Conservation (phyloP, 2,329 filamentous ascomycete genomes). For the Dothiorella sarmentorum region DNA sequence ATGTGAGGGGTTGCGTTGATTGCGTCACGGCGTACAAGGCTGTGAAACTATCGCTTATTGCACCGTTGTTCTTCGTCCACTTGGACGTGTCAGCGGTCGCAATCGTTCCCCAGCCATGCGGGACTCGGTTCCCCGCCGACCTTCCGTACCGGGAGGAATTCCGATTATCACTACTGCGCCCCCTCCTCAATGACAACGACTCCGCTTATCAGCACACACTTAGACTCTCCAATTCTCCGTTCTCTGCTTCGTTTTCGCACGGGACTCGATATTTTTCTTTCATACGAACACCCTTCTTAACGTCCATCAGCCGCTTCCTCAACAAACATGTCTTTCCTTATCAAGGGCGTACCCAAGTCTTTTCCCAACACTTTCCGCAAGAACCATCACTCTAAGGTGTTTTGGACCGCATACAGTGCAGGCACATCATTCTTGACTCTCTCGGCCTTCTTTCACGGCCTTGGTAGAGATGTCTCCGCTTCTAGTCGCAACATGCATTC, state of each 20-base stretch:
- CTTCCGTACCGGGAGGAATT: slow-evolving; percentile 4
- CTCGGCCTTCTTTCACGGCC: background rate
- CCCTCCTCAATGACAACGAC: background rate
- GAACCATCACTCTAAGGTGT: background rate
- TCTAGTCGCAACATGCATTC: background rate
- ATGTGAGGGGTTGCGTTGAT: background rate
- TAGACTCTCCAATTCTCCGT: background rate
- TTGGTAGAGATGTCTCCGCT: background rate
- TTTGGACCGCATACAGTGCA: slow-evolving; percentile 8
- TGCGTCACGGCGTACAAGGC: background rate
- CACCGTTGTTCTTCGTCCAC: background rate
- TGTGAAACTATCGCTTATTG: background rate
- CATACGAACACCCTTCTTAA: no score
- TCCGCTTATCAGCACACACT: background rate
- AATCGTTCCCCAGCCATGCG: background rate
- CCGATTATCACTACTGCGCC: background rate
- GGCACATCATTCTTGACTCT: background rate
- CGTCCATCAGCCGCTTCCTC: background rate
- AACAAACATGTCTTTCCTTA: background rate
- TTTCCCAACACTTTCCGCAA: background rate
- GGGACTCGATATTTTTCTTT: background rate
- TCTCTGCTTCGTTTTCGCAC: background rate
- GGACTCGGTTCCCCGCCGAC: slow-evolving; percentile 6
- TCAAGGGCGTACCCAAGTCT: background rate
- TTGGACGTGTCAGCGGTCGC: background rate